Base-by-base conservation (phyloP, 768 basidiomycete genomes). In the Hygrocybe coccinea region DNA sequence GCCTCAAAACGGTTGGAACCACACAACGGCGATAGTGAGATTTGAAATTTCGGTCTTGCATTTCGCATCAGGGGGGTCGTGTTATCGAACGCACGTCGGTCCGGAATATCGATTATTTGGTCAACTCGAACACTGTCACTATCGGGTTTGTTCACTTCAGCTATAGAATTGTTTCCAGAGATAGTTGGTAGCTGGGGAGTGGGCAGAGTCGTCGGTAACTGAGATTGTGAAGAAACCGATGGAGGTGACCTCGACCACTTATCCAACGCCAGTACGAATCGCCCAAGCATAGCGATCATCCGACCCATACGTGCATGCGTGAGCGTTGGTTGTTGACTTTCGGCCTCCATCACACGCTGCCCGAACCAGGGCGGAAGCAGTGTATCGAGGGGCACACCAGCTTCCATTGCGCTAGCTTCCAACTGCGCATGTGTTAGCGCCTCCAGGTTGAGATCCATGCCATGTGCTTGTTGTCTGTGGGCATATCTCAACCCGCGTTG, bases 371-470 rank as follows among this genome's bases (percentile, higher is more conserved):
- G 65, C 2, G 81, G 81, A 2, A 84, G 65, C 3, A 87, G 71
- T 34, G 72, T 74, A 36, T 74, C 70, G 1, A 85, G 73, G 1
- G 86, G 78, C 0, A 82, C 80, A 3, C 86, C 85, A 3, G 86
- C 83, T 65, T 89, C 88, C 60, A 83, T 72, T 3, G 86, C 83
- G 2, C 86, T 81, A 17, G 74, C 76, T 56, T 85, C 78, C 11
- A 86, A 74, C 65, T 86, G 79, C 7, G 67, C 67, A 33, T 71
- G 72, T 11, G 78, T 73, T 43, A 91, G 73, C 5, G 77, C 86
- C 57, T 80, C 78, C 38, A 87, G 60, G 64, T 90, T 89, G 12
- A 91, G 71, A 57, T 78, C 78, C 76, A 78, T 82, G 10, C 79
- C 79, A 21, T 66, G 74, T 7, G 73, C 74, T 50, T 75, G 71